Conservation (phyloP, 805 yeast species). For the Candida incommunis region DNA sequence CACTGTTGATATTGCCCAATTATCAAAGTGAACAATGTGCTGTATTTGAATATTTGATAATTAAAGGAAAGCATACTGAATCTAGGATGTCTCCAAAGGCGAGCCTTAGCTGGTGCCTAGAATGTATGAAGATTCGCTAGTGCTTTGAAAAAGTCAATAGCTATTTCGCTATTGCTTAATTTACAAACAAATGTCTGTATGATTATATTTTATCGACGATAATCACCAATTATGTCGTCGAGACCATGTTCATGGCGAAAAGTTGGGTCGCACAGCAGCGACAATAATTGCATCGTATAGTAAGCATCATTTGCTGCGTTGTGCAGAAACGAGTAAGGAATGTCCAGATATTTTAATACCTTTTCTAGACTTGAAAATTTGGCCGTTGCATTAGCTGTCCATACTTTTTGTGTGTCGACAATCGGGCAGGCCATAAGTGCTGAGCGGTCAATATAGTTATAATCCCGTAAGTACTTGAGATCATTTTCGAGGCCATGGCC, state of each 20-base stretch:
- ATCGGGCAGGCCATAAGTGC: not conserved
- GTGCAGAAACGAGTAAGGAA: conserved; percentile 4
- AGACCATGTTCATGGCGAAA: not conserved
- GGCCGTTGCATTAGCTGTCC: conserved; percentile 2
- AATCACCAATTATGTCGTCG: not conserved
- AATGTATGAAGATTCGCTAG: no score
- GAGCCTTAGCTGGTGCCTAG: no score
- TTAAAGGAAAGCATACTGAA: no score
- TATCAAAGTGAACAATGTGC: no score
- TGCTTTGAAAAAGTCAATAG: no score
- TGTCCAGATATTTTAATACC: not conserved
- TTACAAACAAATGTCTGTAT: no score
- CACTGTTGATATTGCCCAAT: no score
- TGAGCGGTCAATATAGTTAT: not conserved
- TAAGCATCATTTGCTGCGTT: conserved; percentile 11
- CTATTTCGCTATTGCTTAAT: no score
- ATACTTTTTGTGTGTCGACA: conserved; percentile 3
- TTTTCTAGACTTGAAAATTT: not conserved
- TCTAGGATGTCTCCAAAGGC: no score
- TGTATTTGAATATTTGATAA: no score
- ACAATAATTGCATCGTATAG: conserved; percentile 6
- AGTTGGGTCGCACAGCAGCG: not conserved
- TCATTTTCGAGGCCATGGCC: conserved; percentile 7
- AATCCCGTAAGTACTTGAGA: conserved; percentile 2
- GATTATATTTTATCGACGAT: no score